These are phyloP conservation scores for Crithidia acanthocephali DNA, from an alignment of 208 protist genomes.

Conservation along the genomic window DNA sequence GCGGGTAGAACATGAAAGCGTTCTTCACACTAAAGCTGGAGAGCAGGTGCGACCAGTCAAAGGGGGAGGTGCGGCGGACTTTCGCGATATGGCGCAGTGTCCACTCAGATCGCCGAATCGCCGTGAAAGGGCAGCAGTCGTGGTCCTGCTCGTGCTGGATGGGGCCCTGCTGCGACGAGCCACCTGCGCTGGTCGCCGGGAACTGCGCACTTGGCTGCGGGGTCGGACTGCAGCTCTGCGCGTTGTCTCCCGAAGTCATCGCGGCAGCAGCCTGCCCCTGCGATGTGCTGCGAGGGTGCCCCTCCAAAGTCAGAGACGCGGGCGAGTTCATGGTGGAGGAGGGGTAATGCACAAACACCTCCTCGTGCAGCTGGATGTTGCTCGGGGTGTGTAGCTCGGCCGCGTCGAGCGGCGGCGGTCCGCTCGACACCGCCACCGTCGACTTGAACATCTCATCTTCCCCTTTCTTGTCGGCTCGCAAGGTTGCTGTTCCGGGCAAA, in stretches of 20 bases:
- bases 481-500: conserved; percentile 6
- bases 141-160: conserved; percentile 48
- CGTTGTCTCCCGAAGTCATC: background rate
- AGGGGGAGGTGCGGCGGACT: conserved; percentile 29
- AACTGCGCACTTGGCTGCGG: background rate
- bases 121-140: conserved; percentile 43
- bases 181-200: background rate
- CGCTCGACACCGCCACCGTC: conserved; percentile 22
- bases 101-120: conserved; percentile 37
- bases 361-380: conserved; percentile 26
- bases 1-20: conserved; percentile 62
- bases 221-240: background rate
- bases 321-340: background rate
- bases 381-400: conserved; percentile 10
- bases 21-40: conserved; percentile 55
- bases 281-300: background rate
- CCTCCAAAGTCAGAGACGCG: background rate
- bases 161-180: background rate
- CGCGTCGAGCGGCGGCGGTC: background rate
- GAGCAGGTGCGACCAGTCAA: conserved; percentile 31
- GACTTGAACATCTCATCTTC: conserved; percentile 15
- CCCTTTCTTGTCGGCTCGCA: conserved; percentile 4
- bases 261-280: background rate
- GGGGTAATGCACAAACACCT: conserved; percentile 24
- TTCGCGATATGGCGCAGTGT: conserved; percentile 22